Conservation (phyloP, 164 flowering plant species). For the Magnolia changhungtana region DNA sequence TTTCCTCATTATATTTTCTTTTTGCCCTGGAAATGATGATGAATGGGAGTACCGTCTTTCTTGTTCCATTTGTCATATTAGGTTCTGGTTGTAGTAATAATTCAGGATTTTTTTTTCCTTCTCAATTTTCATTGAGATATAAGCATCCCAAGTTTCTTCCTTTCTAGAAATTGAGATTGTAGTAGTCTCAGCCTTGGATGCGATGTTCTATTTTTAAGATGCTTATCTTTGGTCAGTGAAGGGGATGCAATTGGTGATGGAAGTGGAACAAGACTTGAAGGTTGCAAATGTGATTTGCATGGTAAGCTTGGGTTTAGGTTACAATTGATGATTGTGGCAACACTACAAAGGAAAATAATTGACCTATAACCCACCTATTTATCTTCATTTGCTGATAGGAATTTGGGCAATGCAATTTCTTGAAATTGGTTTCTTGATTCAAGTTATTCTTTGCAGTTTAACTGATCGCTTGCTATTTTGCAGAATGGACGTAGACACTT, state of each 20-base stretch:
- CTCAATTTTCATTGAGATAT: not conserved
- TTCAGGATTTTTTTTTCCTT: not conserved
- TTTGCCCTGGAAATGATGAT: not conserved
- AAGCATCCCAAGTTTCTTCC: not conserved
- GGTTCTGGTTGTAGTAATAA: not conserved
- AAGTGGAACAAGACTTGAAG: slow-evolving; percentile 92
- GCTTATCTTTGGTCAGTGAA: slow-evolving; percentile 69
- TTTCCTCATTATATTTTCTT: not conserved
- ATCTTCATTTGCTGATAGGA: not conserved
- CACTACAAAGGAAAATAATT: not conserved
- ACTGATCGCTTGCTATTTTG: slow-evolving; percentile 13
- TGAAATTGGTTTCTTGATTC: not conserved
- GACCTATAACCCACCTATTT: not conserved
- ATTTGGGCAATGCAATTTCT: not conserved
- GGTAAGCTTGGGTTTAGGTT: slow-evolving; percentile 47
- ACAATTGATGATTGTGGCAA: not conserved
- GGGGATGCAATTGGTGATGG: slow-evolving; percentile 98
- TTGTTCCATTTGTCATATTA: not conserved
- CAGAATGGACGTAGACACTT: slow-evolving; percentile 95
- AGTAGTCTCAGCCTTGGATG: slow-evolving; percentile 9
- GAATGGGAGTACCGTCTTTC: not conserved
- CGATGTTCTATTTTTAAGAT: slow-evolving; percentile 15
- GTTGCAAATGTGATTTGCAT: slow-evolving; percentile 97
- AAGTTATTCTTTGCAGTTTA: not conserved
- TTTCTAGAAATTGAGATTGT: slow-evolving; percentile 2